Base-by-base conservation (phyloP, 2,329 filamentous ascomycete genomes). In the Cryphonectria naterciae region DNA sequence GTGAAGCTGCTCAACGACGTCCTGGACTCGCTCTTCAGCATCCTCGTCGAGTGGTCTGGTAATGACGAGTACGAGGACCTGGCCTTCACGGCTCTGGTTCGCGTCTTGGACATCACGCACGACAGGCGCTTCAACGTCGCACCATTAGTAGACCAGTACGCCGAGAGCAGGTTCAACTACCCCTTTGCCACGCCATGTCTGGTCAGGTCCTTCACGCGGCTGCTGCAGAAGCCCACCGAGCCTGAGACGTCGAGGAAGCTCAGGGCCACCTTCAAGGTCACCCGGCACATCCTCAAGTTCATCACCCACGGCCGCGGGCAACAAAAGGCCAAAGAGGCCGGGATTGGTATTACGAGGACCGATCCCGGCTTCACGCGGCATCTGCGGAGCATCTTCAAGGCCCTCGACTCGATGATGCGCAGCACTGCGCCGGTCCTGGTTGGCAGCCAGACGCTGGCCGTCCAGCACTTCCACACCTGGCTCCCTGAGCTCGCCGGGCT, bases 381-480 rank as follows among this genome's bases (percentile, higher is more conserved):
- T 76, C 83, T 98, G 70, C 91, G 93, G 73, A 90, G 88, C 46
- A 94, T 98, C 52, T 98, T 98, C 84, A 95, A 94, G 78, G 92
- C 93, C 1, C 85, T 99, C 35, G 94, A 98, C 80, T 86, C 88
- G 22, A 88, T 99, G 82, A 98, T 99, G 93, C 90, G 91, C 72
- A 97, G 94, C 79, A 86, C 90, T 1, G 92, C 94, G 2, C 93
- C 96, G 0, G 91, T 95, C 25, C 84, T 98, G 35, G 93, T 98
- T 19, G 96, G 96, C 46, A 98, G 93, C 74, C 97, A 99, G 81
- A 98, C 96, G 0, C 84, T 99, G 65, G 91, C 97, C 2, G 94
- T 98, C 17, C 96, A 99, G 80, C 94, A 98, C 79, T 97, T 98
- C 79, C 95, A 98, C 78, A 93, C 93, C 0, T 99, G 96, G 96